phyloP scores from a whole-genome alignment of 1,284 basidiomycete species.

The Cystobasidium sp. region DNA sequence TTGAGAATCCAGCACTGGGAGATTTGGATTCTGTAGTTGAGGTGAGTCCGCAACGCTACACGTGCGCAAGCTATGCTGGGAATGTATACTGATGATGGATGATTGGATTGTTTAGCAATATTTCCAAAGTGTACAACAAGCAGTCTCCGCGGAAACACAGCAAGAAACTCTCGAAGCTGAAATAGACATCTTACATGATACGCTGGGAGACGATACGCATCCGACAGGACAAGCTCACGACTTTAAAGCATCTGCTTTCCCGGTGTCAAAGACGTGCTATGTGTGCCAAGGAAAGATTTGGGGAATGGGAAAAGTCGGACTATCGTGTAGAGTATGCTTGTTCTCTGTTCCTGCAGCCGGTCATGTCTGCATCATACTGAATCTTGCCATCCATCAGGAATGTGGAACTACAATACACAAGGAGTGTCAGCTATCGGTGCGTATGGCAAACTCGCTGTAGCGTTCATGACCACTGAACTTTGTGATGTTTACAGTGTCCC shows the following conservation, averaged over 20 bases:
- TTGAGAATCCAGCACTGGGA: slow-evolving; percentile 40
- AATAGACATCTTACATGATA: slow-evolving; percentile 22
- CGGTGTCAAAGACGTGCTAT: slow-evolving; percentile 36
- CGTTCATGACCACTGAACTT: neutral
- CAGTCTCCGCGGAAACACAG: slow-evolving; percentile 23
- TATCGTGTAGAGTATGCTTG: slow-evolving; percentile 29
- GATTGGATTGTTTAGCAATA: slow-evolving; percentile 19
- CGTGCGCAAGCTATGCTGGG: neutral
- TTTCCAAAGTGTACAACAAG: slow-evolving; percentile 26
- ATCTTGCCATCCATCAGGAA: slow-evolving; percentile 14
- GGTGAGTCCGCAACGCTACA: neutral
- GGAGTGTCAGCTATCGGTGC: slow-evolving; percentile 32
- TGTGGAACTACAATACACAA: slow-evolving; percentile 30
- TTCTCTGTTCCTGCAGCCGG: neutral
- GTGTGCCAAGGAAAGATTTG: slow-evolving; percentile 39
- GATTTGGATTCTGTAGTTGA: slow-evolving; percentile 36
- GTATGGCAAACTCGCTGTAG: neutral
- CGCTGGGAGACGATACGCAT: slow-evolving; percentile 28
- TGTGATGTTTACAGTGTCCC: slow-evolving; percentile 19
- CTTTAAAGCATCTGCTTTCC: slow-evolving; percentile 41
- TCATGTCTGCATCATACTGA: neutral
- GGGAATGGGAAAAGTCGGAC: slow-evolving; percentile 43
- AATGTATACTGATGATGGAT: neutral
- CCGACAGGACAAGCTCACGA: slow-evolving; percentile 26
- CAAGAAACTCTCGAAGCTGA: slow-evolving; percentile 37